These are phyloP conservation scores for Diaporthe vaccinii DNA, from an alignment of 2,329 filamentous ascomycete genomes.

Conservation along the genomic window DNA sequence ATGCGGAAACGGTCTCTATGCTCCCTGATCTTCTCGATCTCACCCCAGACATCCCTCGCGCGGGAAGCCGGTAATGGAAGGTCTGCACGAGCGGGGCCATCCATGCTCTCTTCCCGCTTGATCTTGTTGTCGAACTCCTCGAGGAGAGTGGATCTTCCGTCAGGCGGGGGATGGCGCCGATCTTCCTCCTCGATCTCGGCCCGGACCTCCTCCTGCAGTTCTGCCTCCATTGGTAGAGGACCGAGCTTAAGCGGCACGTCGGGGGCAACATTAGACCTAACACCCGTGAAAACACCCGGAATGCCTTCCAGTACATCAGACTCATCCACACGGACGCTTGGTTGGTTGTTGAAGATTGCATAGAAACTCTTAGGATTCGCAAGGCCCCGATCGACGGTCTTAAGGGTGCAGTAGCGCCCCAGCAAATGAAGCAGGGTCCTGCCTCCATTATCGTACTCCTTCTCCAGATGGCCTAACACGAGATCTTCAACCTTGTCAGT, in stretches of 20 bases:
- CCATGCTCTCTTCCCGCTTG: conserved; percentile 90
- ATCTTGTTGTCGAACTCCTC: conserved; percentile 90
- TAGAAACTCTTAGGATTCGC: conserved; percentile 75
- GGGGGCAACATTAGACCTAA: conserved; percentile 72
- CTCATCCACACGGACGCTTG: conserved; percentile 74
- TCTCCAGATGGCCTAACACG: conserved; percentile 73
- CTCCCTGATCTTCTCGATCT: conserved; percentile 94
- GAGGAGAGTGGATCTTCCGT: conserved; percentile 80
- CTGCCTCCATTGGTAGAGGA: conserved; percentile 84
- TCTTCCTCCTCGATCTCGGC: conserved; percentile 91
- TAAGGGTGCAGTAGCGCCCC: conserved; percentile 69
- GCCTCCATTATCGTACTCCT: conserved; percentile 84
- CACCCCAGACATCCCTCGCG: conserved; percentile 90
- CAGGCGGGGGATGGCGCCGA: conserved; percentile 76
- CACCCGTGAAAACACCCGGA: conserved; percentile 72
- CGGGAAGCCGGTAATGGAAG: conserved; percentile 90
- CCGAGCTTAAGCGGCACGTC: conserved; percentile 78
- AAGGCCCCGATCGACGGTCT: conserved; percentile 71
- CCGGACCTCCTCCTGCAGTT: conserved; percentile 86
- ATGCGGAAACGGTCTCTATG: conserved; percentile 93
- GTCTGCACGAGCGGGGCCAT: conserved; percentile 82
- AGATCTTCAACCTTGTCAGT: conserved; percentile 66
- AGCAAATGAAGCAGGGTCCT: conserved; percentile 83
- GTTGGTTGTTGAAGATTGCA: conserved; percentile 68
- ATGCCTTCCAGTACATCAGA: conserved; percentile 75